phyloP scores from a whole-genome alignment of 768 basidiomycete genomes.

The Filobasidium floriforme region DNA sequence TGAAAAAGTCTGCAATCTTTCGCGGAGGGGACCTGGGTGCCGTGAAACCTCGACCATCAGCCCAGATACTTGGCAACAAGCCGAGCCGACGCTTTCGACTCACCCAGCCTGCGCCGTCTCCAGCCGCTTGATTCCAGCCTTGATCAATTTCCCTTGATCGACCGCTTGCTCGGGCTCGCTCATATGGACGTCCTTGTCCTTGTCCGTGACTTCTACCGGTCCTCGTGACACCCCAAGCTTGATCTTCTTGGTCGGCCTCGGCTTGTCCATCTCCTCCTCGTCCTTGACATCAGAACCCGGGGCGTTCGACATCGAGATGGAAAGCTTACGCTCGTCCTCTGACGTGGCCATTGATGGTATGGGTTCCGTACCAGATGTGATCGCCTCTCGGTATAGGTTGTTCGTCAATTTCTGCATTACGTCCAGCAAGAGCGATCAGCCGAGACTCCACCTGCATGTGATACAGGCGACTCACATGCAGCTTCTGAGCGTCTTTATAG shows the following conservation, averaged over 20 bases:
- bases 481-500: conserved; percentile 39
- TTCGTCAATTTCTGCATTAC: conserved; percentile 15
- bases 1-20: conserved; percentile 57
- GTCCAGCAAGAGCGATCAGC: background rate
- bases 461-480: conserved; percentile 51
- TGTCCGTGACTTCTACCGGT: background rate
- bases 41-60: background rate
- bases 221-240: background rate
- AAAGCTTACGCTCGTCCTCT: background rate
- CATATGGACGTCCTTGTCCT: background rate
- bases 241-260: background rate
- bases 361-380: background rate
- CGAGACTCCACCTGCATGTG: background rate
- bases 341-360: background rate
- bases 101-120: background rate
- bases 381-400: background rate
- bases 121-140: background rate
- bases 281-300: conserved; percentile 15
- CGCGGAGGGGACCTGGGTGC: conserved; percentile 29
- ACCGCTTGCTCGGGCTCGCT: background rate
- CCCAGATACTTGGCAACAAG: background rate
- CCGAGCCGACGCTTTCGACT: background rate
- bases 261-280: background rate
- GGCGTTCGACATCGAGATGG: background rate
- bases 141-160: background rate